A percentile compares a stretch with the other conserved stretches of the same genome.
phyloP scores from a whole-genome alignment of 73 alveolate genomes.

The Tetrahymena elliotti region DNA sequence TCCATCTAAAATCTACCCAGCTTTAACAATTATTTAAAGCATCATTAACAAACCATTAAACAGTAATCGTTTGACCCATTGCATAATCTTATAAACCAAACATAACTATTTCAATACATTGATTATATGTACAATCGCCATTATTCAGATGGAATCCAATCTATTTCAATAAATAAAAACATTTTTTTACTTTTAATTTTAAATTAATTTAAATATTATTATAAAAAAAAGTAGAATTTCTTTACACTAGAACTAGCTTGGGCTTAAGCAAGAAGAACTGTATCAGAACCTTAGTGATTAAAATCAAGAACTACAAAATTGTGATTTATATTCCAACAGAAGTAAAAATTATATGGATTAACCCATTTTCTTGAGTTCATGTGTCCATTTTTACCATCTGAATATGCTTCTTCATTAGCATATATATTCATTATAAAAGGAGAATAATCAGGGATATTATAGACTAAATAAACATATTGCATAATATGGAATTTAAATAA shows the following conservation, averaged over 20 bases:
- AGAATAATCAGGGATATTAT: background rate
- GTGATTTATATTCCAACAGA: background rate
- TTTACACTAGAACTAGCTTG: background rate
- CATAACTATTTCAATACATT: background rate
- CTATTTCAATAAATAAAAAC: background rate
- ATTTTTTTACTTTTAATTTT: background rate
- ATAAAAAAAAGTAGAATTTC: too few species aligned
- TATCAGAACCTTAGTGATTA: background rate
- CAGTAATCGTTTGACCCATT: background rate
- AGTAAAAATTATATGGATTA: background rate
- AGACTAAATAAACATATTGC: background rate
- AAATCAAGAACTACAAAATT: background rate
- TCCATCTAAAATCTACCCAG: background rate
- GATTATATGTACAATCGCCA: background rate
- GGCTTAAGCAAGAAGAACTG: background rate
- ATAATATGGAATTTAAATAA: background rate
- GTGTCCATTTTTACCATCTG: background rate
- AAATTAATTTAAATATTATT: background rate
- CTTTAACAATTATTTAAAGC: background rate
- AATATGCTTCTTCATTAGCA: background rate
- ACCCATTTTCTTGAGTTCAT: background rate
- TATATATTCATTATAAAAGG: background rate
- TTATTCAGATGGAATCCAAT: background rate
- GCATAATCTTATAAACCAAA: background rate
- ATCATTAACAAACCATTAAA: background rate